Evolutionary conservation across 305 asterid genomes (phyloP).

Genomic region (Ajuga reptans): DNA sequence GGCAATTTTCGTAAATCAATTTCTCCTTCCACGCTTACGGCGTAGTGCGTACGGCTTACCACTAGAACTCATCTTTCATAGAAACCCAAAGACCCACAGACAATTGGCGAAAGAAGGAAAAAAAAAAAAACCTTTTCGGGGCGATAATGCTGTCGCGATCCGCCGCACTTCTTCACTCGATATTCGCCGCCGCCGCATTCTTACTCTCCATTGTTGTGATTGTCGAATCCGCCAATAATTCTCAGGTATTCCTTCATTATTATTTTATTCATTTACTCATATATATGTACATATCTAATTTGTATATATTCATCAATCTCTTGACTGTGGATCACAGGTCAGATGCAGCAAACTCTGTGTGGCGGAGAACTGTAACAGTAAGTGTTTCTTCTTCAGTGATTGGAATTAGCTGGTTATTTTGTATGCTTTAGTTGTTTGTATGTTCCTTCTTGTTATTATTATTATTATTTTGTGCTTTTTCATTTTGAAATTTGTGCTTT

Average conservation of each 20-base stretch:
- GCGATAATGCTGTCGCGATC: constrained; percentile 30
- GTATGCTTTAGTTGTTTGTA: not conserved
- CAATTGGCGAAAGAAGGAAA: not conserved
- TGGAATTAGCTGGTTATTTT: not conserved
- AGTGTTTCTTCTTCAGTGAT: constrained; percentile 13
- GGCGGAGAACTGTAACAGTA: constrained; percentile 62
- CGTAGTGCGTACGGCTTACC: too few species aligned
- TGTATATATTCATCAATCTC: not conserved
- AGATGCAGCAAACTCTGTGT: constrained; percentile 63
- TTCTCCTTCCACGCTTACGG: not conserved
- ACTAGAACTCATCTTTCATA: not conserved
- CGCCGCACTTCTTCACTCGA: constrained; percentile 22
- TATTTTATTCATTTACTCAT: not conserved
- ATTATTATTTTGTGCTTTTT: too few species aligned
- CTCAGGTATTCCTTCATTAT: constrained; percentile 27
- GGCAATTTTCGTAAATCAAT: constrained; percentile 13
- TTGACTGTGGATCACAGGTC: constrained; percentile 31
- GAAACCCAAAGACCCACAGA: not conserved
- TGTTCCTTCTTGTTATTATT: not conserved
- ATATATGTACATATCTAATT: too few species aligned
- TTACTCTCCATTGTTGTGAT: constrained; percentile 19
- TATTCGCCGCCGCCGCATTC: constrained; percentile 26
- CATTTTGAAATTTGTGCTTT: constrained; percentile 2
- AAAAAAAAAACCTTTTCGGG: not conserved
- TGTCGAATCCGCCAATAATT: constrained; percentile 25